Conservation (phyloP, 495 filamentous ascomycete genomes). For the Neurospora sublineolata region DNA sequence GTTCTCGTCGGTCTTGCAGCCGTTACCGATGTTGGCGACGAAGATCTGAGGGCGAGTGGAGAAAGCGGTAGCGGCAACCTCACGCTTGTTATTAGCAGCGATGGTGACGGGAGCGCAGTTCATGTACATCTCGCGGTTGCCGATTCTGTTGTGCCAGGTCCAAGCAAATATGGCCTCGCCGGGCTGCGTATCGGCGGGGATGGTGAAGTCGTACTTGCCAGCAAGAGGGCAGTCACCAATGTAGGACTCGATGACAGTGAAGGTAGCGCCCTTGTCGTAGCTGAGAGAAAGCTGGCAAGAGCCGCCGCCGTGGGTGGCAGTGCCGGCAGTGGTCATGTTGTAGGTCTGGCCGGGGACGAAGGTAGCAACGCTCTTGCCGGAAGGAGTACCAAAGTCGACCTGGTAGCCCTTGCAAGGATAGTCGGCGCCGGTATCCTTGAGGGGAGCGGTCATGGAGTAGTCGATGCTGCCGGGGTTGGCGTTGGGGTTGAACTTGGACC, state of each 20-base stretch:
- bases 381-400: conserved; percentile 34
- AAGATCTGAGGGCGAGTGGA: conserved; percentile 44
- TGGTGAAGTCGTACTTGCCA: conserved; percentile 45
- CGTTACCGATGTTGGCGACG: conserved; percentile 44
- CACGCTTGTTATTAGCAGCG: conserved; percentile 28
- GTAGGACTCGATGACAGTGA: conserved; percentile 55
- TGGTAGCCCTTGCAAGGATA: conserved; percentile 63
- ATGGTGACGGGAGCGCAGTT: conserved; percentile 52
- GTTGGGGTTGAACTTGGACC: conserved; percentile 40
- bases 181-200: conserved; percentile 49
- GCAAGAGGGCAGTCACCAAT: conserved; percentile 49
- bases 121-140: conserved; percentile 62
- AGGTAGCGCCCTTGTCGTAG: conserved; percentile 50
- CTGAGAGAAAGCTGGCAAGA: conserved; percentile 53
- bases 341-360: conserved; percentile 46
- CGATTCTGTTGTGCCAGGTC: conserved; percentile 53
- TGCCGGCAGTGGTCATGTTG: conserved; percentile 46
- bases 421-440: conserved; percentile 34
- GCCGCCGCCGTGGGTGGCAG: conserved; percentile 51
- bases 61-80: conserved; percentile 26
- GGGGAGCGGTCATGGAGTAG: conserved; percentile 50
- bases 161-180: conserved; percentile 55
- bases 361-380: conserved; percentile 34
- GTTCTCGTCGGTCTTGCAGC: conserved; percentile 41
- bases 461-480: conserved; percentile 28